phyloP scores from a whole-genome alignment of 495 filamentous ascomycete species.

The Penicillium coffeae region DNA sequence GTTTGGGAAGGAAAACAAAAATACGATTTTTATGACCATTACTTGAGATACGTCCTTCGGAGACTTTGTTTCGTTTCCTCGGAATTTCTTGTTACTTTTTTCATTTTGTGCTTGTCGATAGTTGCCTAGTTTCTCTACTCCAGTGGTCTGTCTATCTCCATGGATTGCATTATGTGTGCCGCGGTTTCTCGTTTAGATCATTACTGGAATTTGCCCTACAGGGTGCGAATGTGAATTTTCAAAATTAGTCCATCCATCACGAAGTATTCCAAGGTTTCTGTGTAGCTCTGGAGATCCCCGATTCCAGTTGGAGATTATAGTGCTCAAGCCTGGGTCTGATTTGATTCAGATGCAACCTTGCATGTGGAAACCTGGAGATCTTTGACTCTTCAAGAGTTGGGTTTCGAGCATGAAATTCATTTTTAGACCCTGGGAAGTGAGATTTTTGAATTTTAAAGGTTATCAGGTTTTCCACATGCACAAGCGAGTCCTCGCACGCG shows the following conservation, averaged over 20 bases:
- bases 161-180: constrained; percentile 15
- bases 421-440: no score
- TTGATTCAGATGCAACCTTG: no score
- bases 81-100: background rate
- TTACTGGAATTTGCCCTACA: constrained; percentile 5
- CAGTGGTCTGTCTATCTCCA: background rate
- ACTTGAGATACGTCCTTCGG: constrained; percentile 7
- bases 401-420: no score
- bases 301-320: no score
- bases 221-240: background rate
- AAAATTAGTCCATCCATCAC: no score
- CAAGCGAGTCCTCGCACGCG: no score
- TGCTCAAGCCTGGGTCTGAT: no score
- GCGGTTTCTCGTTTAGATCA: constrained; percentile 8
- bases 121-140: background rate
- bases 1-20: constrained; percentile 19
- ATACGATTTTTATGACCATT: constrained; percentile 30
- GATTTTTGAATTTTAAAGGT: no score
- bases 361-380: no score
- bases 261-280: background rate
- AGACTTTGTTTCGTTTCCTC: constrained; percentile 10
- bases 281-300: background rate
- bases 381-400: no score
- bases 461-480: no score
- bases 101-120: background rate